phyloP scores from a whole-genome alignment of 257 asterid genomes.

The Jaltomata sinuosa region DNA sequence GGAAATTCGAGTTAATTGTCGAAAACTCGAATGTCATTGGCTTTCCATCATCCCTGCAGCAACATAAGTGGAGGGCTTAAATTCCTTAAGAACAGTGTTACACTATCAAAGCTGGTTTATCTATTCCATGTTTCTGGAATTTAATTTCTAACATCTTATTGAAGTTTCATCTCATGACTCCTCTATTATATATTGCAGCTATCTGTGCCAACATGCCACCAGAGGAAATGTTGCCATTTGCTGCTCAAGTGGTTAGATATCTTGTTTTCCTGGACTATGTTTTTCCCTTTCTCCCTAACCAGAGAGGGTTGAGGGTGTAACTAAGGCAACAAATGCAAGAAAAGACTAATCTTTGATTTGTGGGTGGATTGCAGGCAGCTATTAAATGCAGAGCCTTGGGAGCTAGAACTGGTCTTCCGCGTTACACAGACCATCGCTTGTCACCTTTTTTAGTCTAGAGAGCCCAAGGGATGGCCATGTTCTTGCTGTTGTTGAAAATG shows the following conservation, averaged over 20 bases:
- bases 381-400: conserved; percentile 80
- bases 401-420: conserved; percentile 84
- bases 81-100: background rate
- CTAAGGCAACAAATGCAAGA: background rate
- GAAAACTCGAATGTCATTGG: background rate
- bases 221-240: conserved; percentile 83
- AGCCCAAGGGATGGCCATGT: conserved; percentile 36
- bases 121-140: background rate
- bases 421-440: conserved; percentile 56
- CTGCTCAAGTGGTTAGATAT: conserved; percentile 90
- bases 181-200: conserved; percentile 28
- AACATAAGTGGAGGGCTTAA: background rate
- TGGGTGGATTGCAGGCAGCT: conserved; percentile 59
- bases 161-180: background rate
- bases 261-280: background rate
- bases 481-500: background rate
- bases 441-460: conserved; percentile 50
- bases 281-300: background rate
- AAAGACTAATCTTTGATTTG: background rate
- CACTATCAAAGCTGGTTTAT: background rate
- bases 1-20: background rate
- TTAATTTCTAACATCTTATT: background rate
- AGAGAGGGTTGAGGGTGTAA: background rate
- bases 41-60: background rate
- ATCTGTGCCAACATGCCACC: conserved; percentile 79